Evolutionary conservation across 1,284 basidiomycete species (phyloP), one percentile per base, ranked within the genome.

Genomic region (Cryptococcus sp.): DNA sequence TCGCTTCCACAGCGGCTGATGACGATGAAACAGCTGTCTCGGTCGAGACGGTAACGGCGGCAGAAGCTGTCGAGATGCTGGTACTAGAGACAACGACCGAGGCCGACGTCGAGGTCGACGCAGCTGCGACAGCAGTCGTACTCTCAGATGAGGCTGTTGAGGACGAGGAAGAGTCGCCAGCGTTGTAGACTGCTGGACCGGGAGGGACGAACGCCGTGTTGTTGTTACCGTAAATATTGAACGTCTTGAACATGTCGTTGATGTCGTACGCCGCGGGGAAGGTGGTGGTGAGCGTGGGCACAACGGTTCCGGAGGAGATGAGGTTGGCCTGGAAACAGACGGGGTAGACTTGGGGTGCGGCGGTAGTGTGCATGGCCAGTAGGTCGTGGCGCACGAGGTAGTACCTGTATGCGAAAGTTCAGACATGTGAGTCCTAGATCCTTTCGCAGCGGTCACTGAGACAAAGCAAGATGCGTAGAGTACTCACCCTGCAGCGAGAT

Each of bases 341-440:
- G 4, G 69, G 69, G 54, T 71, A 71, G 54, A 69, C 63, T 50
- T 71, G 69, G 20, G 69, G 69, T 7, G 44, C 59, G 31, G 57
- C 59, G 39, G 55, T 31, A 23, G 51, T 56, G 56, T 71, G 69
- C 61, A 71, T 60, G 3, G 64, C 65, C 16, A 69, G 23, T 22
- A 71, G 47, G 7, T 65, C 59, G 55, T 71, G 65, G 47, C 65
- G 54, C 20, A 70, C 56, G n/a, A 70, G 60, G 53, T 70, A 70
- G 40, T 62, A 44, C 5, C 68, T 67, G 7, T 6, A 11, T 6
- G 23, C 11, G 4, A 20, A 41, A 25, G 3, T 25, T 25, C 25
- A 25, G 25, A 25, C n/a, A n/a, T 31, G 20, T 27, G 17, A 39
- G 4, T 22, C 20, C 8, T 19, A 25, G 25, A 25, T 16, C 17